phyloP scores from a whole-genome alignment of 345 rosid genomes.

The Arabidopsis thaliana region DNA sequence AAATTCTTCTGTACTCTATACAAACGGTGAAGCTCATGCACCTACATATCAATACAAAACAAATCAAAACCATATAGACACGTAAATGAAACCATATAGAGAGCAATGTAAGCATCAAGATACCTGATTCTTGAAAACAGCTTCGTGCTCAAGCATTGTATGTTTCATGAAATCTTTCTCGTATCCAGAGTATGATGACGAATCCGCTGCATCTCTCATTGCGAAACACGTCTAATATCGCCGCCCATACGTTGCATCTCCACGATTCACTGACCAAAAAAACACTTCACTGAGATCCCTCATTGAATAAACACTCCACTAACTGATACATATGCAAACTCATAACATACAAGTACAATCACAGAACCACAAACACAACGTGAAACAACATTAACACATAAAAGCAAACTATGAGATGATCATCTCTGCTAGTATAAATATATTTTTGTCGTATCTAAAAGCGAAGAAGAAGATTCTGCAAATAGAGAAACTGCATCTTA shows the following conservation, averaged over 20 bases:
- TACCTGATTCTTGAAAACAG: constrained; percentile 85
- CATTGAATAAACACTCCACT: constrained; percentile 39
- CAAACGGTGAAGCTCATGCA: constrained; percentile 73
- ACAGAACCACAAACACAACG: constrained; percentile 21
- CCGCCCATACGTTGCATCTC: constrained; percentile 53
- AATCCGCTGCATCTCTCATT: constrained; percentile 53
- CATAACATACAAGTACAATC: constrained; percentile 5
- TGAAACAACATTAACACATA: constrained; percentile 8
- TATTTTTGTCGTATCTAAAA: background rate
- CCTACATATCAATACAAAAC: constrained; percentile 33
- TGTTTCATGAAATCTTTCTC: constrained; percentile 70
- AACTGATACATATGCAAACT: background rate
- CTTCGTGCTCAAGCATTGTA: constrained; percentile 88
- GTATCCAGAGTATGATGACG: constrained; percentile 46
- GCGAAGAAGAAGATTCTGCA: background rate
- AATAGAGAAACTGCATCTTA: background rate
- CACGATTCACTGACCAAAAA: constrained; percentile 62
- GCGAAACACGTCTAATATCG: constrained; percentile 55
- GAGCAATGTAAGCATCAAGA: background rate
- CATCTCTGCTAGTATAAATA: background rate
- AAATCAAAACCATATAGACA: background rate
- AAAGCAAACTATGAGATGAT: constrained; percentile 8
- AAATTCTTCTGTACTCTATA: constrained; percentile 61
- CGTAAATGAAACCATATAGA: background rate
- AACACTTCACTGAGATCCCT: constrained; percentile 69